A percentile compares a stretch with the other conserved stretches of the same genome.
Conservation (phyloP, 148 eudicot species). For the Rheum nobile region DNA sequence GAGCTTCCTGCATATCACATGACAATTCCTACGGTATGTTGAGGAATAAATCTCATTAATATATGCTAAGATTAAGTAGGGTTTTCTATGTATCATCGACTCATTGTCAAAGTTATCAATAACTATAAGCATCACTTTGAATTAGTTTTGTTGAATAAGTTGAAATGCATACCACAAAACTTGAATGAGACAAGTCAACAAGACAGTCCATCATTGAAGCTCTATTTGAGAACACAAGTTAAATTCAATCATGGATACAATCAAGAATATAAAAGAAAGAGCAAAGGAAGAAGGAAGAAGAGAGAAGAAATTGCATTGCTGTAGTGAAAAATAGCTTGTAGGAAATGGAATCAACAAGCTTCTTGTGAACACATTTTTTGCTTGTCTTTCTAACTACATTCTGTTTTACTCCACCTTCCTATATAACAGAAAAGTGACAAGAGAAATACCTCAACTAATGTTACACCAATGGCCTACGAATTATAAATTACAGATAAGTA, state of each 20-base stretch:
- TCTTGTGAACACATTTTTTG: background rate
- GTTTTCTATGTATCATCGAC: no score
- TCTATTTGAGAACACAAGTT: background rate
- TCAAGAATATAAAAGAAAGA: background rate
- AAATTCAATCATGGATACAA: background rate
- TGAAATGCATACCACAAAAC: background rate
- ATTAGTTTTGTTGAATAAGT: background rate
- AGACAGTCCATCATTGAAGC: background rate
- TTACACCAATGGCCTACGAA: background rate
- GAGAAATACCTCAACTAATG: background rate
- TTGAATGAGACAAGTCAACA: background rate
- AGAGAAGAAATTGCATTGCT: background rate
- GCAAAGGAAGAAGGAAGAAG: background rate
- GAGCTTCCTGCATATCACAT: slow-evolving; percentile 9
- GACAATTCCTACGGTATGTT: slow-evolving; percentile 16
- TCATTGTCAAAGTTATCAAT: no score
- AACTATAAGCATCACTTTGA: background rate
- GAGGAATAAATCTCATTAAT: background rate
- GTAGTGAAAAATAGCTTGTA: background rate
- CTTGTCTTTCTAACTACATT: background rate
- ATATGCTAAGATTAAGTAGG: background rate
- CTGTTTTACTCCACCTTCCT: background rate
- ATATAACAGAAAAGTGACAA: background rate
- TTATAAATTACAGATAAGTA: background rate
- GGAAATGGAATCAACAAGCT: background rate